Conservation (phyloP, 192 early-diverging fungal species). For the Entophlyctis helioformis region DNA sequence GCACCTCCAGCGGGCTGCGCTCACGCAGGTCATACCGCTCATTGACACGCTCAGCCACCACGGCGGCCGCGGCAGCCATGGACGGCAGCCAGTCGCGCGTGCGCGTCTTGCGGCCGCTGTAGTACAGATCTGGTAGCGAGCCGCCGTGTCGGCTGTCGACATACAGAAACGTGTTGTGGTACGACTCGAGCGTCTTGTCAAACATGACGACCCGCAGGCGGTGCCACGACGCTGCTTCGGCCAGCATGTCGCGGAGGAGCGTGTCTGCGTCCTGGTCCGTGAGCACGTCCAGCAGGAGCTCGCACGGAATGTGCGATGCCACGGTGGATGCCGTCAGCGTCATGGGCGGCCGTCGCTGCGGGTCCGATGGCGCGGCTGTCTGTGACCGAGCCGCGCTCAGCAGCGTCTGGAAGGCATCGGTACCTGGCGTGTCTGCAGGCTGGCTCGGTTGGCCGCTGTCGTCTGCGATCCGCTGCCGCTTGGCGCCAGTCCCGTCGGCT, state of each 20-base stretch:
- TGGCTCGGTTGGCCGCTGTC: too few species aligned
- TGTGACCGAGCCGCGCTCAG: too few species aligned
- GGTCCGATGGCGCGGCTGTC: not conserved
- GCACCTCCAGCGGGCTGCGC: not conserved
- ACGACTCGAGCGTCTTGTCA: too few species aligned
- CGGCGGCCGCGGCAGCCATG: slow-evolving; percentile 4
- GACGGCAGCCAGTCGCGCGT: too few species aligned
- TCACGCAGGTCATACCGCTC: slow-evolving; percentile 5
- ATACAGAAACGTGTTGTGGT: slow-evolving; percentile 4
- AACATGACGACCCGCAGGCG: slow-evolving; percentile 16
- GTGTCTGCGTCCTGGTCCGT: slow-evolving; percentile 8
- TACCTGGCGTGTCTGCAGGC: too few species aligned
- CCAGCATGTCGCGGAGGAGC: slow-evolving; percentile 16
- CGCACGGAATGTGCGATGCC: slow-evolving; percentile 26
- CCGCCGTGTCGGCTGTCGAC: not conserved
- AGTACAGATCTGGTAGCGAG: slow-evolving; percentile 11
- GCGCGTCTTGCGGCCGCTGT: slow-evolving; percentile 6
- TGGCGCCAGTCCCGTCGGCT: too few species aligned
- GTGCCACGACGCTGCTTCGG: slow-evolving; percentile 12
- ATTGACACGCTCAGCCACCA: slow-evolving; percentile 10
- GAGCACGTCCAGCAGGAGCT: slow-evolving; percentile 21
- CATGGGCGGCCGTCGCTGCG: slow-evolving; percentile 6
- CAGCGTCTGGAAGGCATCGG: too few species aligned
- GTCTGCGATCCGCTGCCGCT: too few species aligned
- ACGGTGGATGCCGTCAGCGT: slow-evolving; percentile 13